phyloP scores from a whole-genome alignment of 1,139 yeast species.

The Candida dubliniensis region DNA sequence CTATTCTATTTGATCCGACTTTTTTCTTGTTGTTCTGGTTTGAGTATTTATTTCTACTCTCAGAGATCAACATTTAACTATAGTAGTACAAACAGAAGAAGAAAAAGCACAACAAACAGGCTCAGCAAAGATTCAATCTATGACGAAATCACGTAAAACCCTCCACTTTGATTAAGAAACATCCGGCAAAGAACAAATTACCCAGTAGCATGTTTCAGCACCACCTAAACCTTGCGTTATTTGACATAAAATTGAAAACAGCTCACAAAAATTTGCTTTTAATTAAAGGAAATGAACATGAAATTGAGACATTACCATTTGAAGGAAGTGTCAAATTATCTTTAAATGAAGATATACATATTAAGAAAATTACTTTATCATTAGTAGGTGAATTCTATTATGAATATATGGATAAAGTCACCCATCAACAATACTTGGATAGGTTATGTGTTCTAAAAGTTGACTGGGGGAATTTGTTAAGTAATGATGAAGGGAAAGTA shows the following conservation, averaged over 20 bases:
- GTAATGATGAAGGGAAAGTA: constrained; percentile 45
- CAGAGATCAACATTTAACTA: too few species aligned
- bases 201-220: constrained; percentile 24
- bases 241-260: constrained; percentile 44
- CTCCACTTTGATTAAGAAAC: too few species aligned
- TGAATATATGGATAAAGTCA: constrained; percentile 49
- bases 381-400: constrained; percentile 56
- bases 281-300: constrained; percentile 58
- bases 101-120: too few species aligned
- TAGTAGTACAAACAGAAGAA: too few species aligned
- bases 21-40: too few species aligned
- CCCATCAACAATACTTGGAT: constrained; percentile 48
- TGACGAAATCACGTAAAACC: neutral
- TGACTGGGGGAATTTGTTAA: constrained; percentile 60
- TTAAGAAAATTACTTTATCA: constrained; percentile 46
- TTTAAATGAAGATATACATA: constrained; percentile 50
- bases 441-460: constrained; percentile 50
- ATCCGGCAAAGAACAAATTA: neutral
- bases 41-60: too few species aligned
- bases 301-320: constrained; percentile 52
- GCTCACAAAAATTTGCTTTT: constrained; percentile 54
- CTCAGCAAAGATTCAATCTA: neutral
- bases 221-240: constrained; percentile 26
- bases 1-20: too few species aligned
- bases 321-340: constrained; percentile 60